A percentile compares a stretch with the other conserved stretches of the same genome.
These are phyloP conservation scores for Paragyromitra xinjiangensis DNA, from an alignment of 495 filamentous ascomycete species.

Conservation along the genomic window DNA sequence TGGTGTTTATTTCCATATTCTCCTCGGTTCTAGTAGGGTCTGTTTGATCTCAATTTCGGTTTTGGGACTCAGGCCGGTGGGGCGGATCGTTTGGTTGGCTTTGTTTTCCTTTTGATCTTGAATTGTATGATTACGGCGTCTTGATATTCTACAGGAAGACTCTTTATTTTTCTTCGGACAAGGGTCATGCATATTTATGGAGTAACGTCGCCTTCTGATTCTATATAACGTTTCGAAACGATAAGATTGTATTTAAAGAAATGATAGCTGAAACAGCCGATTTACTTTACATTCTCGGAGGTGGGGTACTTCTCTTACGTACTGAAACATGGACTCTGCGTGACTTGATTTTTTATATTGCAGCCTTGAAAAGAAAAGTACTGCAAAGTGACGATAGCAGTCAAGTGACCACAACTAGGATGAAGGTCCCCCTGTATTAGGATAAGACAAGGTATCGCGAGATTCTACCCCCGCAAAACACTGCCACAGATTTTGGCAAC, in stretches of 20 bases:
- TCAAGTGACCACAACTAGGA: slow-evolving; percentile 32
- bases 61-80: slow-evolving; percentile 21
- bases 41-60: slow-evolving; percentile 42
- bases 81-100: slow-evolving; percentile 11
- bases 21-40: slow-evolving; percentile 34
- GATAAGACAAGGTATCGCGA: slow-evolving; percentile 11
- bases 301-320: slow-evolving; percentile 38
- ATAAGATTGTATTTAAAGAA: slow-evolving; percentile 39
- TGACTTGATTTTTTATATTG: slow-evolving; percentile 22
- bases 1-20: slow-evolving; percentile 32
- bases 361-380: not conserved
- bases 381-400: slow-evolving; percentile 17
- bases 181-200: slow-evolving; percentile 40
- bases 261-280: slow-evolving; percentile 11
- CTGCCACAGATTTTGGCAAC: slow-evolving; percentile 18
- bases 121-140: slow-evolving; percentile 53
- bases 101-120: slow-evolving; percentile 14
- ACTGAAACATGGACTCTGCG: slow-evolving; percentile 30
- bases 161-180: slow-evolving; percentile 35
- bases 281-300: slow-evolving; percentile 2
- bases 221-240: slow-evolving; percentile 38
- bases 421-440: not conserved
- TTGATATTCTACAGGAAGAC: slow-evolving; percentile 52
- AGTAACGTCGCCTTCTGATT: slow-evolving; percentile 27
- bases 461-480: not conserved